phyloP scores from a whole-genome alignment of 495 filamentous ascomycete species.

The Aspergillus bertholletiae region DNA sequence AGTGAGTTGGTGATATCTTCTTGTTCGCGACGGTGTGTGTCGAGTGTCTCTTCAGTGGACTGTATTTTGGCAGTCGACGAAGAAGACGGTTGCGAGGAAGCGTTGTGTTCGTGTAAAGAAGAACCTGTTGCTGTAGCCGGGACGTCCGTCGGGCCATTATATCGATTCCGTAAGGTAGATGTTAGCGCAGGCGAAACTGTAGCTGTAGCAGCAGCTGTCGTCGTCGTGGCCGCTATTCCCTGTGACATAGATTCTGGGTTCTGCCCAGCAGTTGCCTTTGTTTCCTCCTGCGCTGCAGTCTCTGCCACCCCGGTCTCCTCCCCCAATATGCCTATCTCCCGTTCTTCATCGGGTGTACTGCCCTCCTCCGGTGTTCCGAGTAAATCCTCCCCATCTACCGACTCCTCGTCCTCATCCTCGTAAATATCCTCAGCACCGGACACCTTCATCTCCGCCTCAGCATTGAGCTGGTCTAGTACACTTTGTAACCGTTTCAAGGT shows the following conservation, averaged over 20 bases:
- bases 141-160: conserved; percentile 15
- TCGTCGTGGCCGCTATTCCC: conserved; percentile 10
- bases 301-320: conserved; percentile 4
- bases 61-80: conserved; percentile 26
- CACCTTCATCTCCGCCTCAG: conserved; percentile 17
- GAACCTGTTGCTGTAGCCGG: conserved; percentile 23
- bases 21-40: conserved; percentile 73
- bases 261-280: neutral
- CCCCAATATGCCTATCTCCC: neutral
- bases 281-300: neutral
- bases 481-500: conserved; percentile 60
- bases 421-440: conserved; percentile 13
- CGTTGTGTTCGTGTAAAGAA: conserved; percentile 11
- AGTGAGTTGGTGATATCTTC: conserved; percentile 80
- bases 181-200: conserved; percentile 8
- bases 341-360: conserved; percentile 10
- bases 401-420: conserved; percentile 33
- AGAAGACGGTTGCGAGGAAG: conserved; percentile 10
- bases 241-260: neutral
- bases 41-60: conserved; percentile 64
- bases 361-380: conserved; percentile 26
- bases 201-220: conserved; percentile 13
- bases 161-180: conserved; percentile 32
- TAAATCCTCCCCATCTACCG: conserved; percentile 33
- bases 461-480: conserved; percentile 49